Base-by-base conservation (phyloP, 768 basidiomycete species). In the Podaxis mareebaensis region DNA sequence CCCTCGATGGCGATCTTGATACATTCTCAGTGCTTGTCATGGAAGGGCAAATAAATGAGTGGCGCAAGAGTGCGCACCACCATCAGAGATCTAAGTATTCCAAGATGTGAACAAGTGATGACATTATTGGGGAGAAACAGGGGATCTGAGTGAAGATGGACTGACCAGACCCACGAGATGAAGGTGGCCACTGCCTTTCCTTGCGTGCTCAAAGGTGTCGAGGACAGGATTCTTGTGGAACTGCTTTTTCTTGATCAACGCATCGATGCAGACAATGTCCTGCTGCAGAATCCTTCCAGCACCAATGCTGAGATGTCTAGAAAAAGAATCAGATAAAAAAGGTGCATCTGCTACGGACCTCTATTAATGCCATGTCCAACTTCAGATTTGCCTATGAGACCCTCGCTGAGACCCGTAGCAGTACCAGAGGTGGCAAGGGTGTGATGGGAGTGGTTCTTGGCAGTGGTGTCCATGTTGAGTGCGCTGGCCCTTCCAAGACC, bases 361-460 rank as follows among this genome's bases (percentile, higher is more conserved):
- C 63, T 5, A 39, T 60, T 58, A 64, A 40, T 61, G 36, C 78
- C 91, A 62, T 71, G 95, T 92, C 95, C 95, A 66, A 97, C 95
- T 78, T 98, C 95, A 2, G 95, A 96, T 79, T 98, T 96, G 15
- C 95, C 95, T 95, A 98, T 98, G 59, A 97, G 84, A 0, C 95
- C 96, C 49, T 97, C 95, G 69, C 82, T 93, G 60, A 98, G 81
- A 1, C 95, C 95, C 4, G 96, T 95, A 5, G 95, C 90, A n/a
- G 92, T 81, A 11, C 95, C 95, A 66, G 95, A 93, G 1, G 96
- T 95, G 15, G 84, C 78, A 20, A 98, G 82, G 12, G 83, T 83
- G 53, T 91, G 84, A 69, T 86, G 85, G 64, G 86, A 84, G 74
- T 96, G 85, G 3, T 89, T 82, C 69, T 91, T 83, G 4, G 89